Percentiles rank a stretch among this genome's conserved stretches.
Evolutionary conservation across 208 protist genomes (phyloP).

Genomic region (Trichomonas tenax): DNA sequence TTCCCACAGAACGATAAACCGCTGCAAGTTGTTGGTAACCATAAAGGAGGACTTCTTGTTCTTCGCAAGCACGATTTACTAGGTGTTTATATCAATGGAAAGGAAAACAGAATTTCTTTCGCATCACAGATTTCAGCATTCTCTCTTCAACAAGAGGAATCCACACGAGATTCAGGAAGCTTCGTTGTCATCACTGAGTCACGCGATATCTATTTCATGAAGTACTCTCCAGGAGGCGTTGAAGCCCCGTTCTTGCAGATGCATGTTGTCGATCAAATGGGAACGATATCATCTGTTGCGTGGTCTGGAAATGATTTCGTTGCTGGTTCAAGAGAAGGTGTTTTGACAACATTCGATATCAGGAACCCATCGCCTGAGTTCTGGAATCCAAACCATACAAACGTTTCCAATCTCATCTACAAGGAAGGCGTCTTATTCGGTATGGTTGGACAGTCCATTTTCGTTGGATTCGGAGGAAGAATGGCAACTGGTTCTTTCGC

Average conservation of each 20-base stretch:
- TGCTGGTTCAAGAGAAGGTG: neutral
- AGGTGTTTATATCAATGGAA: neutral
- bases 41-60: neutral
- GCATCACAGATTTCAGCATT: neutral
- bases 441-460: neutral
- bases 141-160: neutral
- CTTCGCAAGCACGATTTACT: neutral
- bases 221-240: neutral
- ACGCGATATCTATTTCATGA: neutral
- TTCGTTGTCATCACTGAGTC: neutral
- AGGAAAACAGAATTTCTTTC: neutral
- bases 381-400: neutral
- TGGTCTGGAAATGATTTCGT: neutral
- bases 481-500: neutral
- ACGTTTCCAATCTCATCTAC: neutral
- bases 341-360: neutral
- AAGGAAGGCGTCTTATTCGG: neutral
- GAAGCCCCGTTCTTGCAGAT: neutral
- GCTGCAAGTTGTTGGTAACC: neutral
- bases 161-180: neutral
- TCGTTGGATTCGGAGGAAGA: neutral
- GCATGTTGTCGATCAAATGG: neutral
- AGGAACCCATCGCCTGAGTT: neutral
- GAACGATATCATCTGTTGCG: neutral
- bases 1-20: neutral